Base-by-base conservation (phyloP, 2,329 filamentous ascomycete species). In the Reticulascus tulasneorum region DNA sequence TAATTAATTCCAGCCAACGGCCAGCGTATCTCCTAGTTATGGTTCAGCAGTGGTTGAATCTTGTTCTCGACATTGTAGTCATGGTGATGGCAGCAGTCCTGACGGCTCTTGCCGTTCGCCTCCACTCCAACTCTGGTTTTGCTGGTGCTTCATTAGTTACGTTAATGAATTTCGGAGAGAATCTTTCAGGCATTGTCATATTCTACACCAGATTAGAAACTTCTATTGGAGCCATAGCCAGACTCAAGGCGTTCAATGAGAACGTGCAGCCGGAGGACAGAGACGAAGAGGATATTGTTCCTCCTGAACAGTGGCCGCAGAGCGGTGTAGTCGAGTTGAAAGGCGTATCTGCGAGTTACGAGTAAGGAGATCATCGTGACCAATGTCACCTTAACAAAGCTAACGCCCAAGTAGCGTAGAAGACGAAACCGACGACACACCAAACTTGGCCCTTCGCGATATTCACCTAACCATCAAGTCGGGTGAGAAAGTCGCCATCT, bases 21-120 rank as follows among this genome's bases (percentile, higher is more conserved):
- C 77, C 78, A 2, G 71, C 69, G 4, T 82, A 81, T 46, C 63
- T 79, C 1, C 60, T 81, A 2, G 67, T 64, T 27, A 70, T 71
- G 47, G 68, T 80, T 20, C 77, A 82, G 49, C 65, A 69, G 25
- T 82, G 77, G 76, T 62, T 81, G 1, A 62, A 52, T 0, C 59
- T 80, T 1, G 63, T 67, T 0, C 55, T 81, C 3, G 62, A 73
- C 31, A 43, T 76, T 4, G 48, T 76, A 0, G 68, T 77, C 0
- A 66, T 69, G 0, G 56, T 58, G 2, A 55, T 78, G 11, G 70
- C 71, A 1, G 55, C 69, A 2, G 40, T 70, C 2, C 50, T 79
- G 0, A 63, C 78, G 3, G 52, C 65, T 3, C 53, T 79, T 1
- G 65, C 71, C 1, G 73, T 74, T 0, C 59, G 64, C 37, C 44